Conservation (phyloP, 2,329 filamentous ascomycete species). For the Calonectria pteridis region DNA sequence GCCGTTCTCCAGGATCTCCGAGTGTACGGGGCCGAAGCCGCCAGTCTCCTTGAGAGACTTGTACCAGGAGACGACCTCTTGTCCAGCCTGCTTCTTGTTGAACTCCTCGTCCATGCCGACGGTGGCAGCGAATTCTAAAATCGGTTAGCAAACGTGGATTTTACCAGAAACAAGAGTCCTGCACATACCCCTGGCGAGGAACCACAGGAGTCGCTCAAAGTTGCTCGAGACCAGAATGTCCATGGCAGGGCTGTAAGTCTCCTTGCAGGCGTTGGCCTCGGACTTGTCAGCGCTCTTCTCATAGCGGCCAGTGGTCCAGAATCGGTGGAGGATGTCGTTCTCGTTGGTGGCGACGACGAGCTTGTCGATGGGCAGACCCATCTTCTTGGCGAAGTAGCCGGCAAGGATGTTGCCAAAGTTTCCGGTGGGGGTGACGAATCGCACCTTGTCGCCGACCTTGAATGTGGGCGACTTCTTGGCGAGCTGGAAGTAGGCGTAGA, state of each 20-base stretch:
- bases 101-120: conserved; percentile 73
- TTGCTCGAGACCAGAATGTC: conserved; percentile 97
- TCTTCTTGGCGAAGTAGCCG: conserved; percentile 90
- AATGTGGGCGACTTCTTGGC: conserved; percentile 70
- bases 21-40: conserved; percentile 83
- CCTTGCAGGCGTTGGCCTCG: conserved; percentile 82
- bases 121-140: conserved; percentile 66
- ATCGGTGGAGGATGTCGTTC: conserved; percentile 96
- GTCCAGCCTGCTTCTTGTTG: conserved; percentile 77
- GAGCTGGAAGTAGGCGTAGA: conserved; percentile 91
- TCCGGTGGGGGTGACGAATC: conserved; percentile 92
- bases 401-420: conserved; percentile 97
- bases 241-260: conserved; percentile 96
- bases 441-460: conserved; percentile 75
- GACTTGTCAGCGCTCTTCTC: conserved; percentile 79
- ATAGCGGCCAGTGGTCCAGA: conserved; percentile 91
- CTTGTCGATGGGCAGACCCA: conserved; percentile 90
- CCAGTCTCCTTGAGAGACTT: conserved; percentile 83
- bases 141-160: not conserved
- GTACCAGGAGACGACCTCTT: conserved; percentile 84
- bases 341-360: conserved; percentile 95
- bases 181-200: conserved; percentile 73
- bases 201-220: conserved; percentile 97
- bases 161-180: no score
- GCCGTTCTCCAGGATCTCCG: conserved; percentile 73